Evolutionary conservation across 768 basidiomycete genomes (phyloP), one percentile per base, ranked within the genome.

Genomic region (Lyophyllum atratum): DNA sequence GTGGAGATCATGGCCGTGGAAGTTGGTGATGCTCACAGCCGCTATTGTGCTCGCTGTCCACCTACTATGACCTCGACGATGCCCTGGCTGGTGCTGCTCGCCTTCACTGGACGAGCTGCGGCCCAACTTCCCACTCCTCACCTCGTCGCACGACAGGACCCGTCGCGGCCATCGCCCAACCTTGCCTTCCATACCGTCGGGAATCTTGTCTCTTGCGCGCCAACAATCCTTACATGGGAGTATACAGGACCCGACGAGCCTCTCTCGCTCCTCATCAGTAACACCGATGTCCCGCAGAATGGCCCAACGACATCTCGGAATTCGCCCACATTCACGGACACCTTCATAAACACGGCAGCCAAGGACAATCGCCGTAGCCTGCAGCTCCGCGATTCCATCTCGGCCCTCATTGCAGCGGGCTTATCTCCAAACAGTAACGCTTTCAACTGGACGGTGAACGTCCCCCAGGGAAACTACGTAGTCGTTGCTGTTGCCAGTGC

Each of bases 401-500:
- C 65, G 1, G 45, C 66, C 2, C 47, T 48, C 14, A 49, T 84
- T 26, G 70, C 58, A 14, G 55, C 58, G 0, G 63, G 64, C 8
- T 44, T 77, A n/a, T 62, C 71, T 52, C 71, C 80, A 4, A 25
- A 48, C 12, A 24, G 15, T 1, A 7, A 11, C 0, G 54, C 52
- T 17, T 83, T 70, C 67, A 68, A 62, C 3, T 85, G 86, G 85
- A 4, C 65, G 2, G 82, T 87, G 47, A 72, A 74, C 55, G 67
- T 85, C 22, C 66, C 79, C 0, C 68, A 74, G 51, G 85, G 85
- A 3, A 78, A 74, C 75, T 87, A 87, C 61, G 44, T 59, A 12
- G 22, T 85, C 19, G 59, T 52, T 0, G 73, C 71, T 7, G 59
- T 65, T 5, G 58, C 76, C 65, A n/a, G 28, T 50, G 70, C 4